Evolutionary conservation across 148 eudicot genomes (phyloP).

Genomic region (Heliamphora exappendiculata): DNA sequence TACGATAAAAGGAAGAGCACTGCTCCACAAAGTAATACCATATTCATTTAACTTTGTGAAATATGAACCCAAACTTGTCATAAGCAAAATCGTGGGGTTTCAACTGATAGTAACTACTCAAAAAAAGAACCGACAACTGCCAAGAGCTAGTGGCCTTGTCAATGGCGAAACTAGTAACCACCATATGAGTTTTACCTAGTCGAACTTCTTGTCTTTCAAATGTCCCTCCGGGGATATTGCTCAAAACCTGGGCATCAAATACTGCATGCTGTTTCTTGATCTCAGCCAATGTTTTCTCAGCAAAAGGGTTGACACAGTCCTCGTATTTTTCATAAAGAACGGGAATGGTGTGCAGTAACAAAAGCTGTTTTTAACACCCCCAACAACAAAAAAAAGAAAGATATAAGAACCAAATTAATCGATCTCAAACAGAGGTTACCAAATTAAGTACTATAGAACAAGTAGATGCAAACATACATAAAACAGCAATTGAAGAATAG

Average conservation of each 20-base stretch:
- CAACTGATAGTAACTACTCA: too few relatives aligned
- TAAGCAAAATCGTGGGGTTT: too few relatives aligned
- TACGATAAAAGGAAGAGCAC: too few relatives aligned
- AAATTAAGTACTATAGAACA: not conserved
- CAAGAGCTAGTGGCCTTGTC: too few relatives aligned
- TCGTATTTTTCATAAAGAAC: not conserved
- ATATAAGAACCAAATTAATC: not conserved
- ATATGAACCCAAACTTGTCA: too few relatives aligned
- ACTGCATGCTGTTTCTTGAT: not conserved
- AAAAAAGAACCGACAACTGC: too few relatives aligned
- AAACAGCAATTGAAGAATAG: not conserved
- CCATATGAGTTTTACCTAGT: too few relatives aligned
- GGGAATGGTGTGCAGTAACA: not conserved
- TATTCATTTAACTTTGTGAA: too few relatives aligned
- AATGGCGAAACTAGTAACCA: too few relatives aligned
- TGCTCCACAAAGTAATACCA: too few relatives aligned
- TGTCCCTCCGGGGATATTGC: not conserved
- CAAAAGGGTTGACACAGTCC: not conserved
- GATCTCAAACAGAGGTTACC: not conserved
- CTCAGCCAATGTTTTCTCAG: not conserved
- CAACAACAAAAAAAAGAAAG: not conserved
- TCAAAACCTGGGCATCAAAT: not conserved
- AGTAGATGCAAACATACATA: not conserved
- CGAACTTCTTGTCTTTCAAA: not conserved
- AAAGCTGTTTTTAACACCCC: slow-evolving; percentile 1